Conservation (phyloP, 2,329 filamentous ascomycete genomes). For the Arthrobotrys musiformis region DNA sequence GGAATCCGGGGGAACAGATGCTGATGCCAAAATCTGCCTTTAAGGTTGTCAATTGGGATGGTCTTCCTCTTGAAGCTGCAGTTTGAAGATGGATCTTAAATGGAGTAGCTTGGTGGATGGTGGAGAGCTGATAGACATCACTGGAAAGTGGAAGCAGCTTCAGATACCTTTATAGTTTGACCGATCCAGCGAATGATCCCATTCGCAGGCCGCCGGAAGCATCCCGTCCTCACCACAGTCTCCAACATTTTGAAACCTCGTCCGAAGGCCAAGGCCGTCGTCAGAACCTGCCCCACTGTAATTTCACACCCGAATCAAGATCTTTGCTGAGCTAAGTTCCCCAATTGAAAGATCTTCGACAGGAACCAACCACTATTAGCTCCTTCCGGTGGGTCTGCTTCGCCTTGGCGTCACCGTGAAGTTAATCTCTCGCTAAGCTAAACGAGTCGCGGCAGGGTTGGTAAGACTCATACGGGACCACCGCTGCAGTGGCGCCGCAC, state of each 20-base stretch:
- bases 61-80: background rate
- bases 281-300: conserved; percentile 19
- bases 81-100: background rate
- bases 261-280: background rate
- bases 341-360: conserved; percentile 4
- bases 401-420: conserved; percentile 3
- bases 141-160: background rate
- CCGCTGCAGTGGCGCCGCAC: too few species aligned
- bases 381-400: background rate
- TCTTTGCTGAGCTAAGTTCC: background rate
- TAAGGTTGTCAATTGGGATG: conserved; percentile 21
- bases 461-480: conserved; percentile 39
- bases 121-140: conserved; percentile 15
- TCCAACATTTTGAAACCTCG: conserved; percentile 30
- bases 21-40: conserved; percentile 32
- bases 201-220: conserved; percentile 7
- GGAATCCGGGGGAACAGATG: conserved; percentile 25
- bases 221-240: conserved; percentile 29
- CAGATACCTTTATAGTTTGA: conserved; percentile 52
- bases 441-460: conserved; percentile 20
- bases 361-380: background rate
- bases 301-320: conserved; percentile 1
- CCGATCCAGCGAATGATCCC: conserved; percentile 16
- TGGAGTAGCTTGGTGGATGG: conserved; percentile 18
- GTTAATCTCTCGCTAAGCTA: conserved; percentile 35